phyloP scores from a whole-genome alignment of 78 protist species.

The Dictyostelium brefeldianum region DNA sequence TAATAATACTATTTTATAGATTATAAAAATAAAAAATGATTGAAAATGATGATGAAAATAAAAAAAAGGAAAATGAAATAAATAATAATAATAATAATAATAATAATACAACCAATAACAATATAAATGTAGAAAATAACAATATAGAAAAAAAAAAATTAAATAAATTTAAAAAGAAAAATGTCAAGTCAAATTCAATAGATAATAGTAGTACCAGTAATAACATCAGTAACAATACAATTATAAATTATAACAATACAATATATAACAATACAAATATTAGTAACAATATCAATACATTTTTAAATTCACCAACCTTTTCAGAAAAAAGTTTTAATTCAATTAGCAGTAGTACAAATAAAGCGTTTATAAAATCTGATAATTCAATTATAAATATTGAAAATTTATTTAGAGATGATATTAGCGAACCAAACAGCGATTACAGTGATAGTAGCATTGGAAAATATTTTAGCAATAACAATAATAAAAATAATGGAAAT shows the following conservation, averaged over 20 bases:
- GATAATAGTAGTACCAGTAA: neutral
- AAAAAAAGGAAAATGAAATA: neutral
- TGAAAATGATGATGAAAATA: neutral
- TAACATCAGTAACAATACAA: neutral
- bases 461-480: neutral
- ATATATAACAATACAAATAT: neutral
- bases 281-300: neutral
- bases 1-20: neutral
- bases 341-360: slow-evolving; percentile 1
- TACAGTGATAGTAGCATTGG: neutral
- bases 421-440: neutral
- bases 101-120: neutral
- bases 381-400: neutral
- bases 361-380: neutral
- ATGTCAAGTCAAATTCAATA: neutral
- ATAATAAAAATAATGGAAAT: neutral
- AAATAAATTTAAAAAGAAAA: neutral
- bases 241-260: neutral
- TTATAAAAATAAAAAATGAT: neutral
- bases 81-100: slow-evolving; percentile 11
- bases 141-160: neutral
- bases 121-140: neutral
- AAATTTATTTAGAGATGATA: neutral
- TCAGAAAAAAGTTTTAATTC: slow-evolving; percentile 16
- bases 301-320: neutral